Evolutionary conservation across 2,329 filamentous ascomycete species (phyloP).

Genomic region (Trichoderma endophyticum): DNA sequence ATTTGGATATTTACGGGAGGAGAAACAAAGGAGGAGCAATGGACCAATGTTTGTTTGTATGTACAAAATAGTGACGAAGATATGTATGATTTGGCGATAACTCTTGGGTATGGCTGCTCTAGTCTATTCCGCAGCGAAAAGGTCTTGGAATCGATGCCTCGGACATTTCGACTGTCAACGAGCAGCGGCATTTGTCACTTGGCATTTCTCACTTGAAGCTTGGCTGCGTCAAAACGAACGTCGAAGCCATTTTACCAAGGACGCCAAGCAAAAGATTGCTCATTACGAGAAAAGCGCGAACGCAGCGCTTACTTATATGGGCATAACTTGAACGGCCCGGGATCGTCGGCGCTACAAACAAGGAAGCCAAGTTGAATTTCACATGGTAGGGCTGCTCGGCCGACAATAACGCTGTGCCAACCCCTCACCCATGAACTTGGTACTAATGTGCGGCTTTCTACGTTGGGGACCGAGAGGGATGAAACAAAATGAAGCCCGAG

Average conservation of each 20-base stretch:
- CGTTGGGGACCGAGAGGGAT: neutral
- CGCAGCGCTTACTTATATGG: neutral
- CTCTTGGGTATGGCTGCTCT: neutral
- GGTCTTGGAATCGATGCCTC: neutral
- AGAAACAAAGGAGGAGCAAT: neutral
- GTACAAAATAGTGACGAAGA: neutral
- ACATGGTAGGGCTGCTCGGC: slow-evolving; percentile 3
- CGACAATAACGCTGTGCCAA: neutral
- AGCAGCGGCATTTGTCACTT: neutral
- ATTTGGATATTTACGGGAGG: neutral
- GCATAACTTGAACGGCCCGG: neutral
- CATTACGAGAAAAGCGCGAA: neutral
- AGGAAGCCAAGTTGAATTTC: neutral
- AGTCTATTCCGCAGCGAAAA: neutral
- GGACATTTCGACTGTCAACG: neutral
- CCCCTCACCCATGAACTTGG: neutral
- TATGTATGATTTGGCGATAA: neutral
- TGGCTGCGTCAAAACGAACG: neutral
- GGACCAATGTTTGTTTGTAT: neutral
- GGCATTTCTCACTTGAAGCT: neutral
- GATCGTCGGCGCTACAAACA: neutral
- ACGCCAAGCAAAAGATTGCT: neutral
- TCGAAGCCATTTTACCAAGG: neutral
- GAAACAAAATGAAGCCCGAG: neutral
- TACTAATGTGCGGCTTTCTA: neutral